phyloP scores from a whole-genome alignment of 208 protist genomes.

The Trypanosomatidae sp. region DNA sequence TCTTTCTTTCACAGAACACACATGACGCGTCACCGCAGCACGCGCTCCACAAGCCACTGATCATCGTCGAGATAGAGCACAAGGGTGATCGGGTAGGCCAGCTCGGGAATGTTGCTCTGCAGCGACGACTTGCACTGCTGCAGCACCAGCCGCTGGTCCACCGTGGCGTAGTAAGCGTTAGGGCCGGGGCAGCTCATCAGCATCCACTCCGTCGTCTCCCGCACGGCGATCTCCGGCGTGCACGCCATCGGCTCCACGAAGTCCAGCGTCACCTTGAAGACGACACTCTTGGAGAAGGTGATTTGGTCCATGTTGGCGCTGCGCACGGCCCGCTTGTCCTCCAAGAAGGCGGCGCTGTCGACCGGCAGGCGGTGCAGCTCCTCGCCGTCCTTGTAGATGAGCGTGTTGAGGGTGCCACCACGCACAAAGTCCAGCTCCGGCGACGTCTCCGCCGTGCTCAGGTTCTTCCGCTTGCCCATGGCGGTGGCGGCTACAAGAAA shows the following conservation, averaged over 20 bases:
- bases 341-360: slow-evolving; percentile 49
- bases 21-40: slow-evolving; percentile 29
- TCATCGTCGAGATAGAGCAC: slow-evolving; percentile 55
- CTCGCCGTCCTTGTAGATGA: slow-evolving; percentile 52
- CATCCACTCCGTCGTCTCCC: slow-evolving; percentile 81
- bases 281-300: slow-evolving; percentile 49
- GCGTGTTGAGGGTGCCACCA: slow-evolving; percentile 62
- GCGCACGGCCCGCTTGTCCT: slow-evolving; percentile 53
- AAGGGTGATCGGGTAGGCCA: slow-evolving; percentile 54
- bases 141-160: slow-evolving; percentile 75
- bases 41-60: slow-evolving; percentile 70
- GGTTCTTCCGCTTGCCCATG: slow-evolving; percentile 46
- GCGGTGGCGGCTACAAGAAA: background rate
- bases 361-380: slow-evolving; percentile 25
- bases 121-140: slow-evolving; percentile 61
- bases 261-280: slow-evolving; percentile 76
- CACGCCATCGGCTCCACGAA: slow-evolving; percentile 61
- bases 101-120: slow-evolving; percentile 60
- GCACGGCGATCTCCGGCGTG: slow-evolving; percentile 69
- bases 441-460: slow-evolving; percentile 40
- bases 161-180: slow-evolving; percentile 65
- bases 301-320: slow-evolving; percentile 68
- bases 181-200: slow-evolving; percentile 57
- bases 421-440: slow-evolving; percentile 63
- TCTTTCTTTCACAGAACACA: no score